These are phyloP conservation scores for Phymatotrichopsis omnivora DNA, from an alignment of 2,329 filamentous ascomycete species.

Conservation along the genomic window DNA sequence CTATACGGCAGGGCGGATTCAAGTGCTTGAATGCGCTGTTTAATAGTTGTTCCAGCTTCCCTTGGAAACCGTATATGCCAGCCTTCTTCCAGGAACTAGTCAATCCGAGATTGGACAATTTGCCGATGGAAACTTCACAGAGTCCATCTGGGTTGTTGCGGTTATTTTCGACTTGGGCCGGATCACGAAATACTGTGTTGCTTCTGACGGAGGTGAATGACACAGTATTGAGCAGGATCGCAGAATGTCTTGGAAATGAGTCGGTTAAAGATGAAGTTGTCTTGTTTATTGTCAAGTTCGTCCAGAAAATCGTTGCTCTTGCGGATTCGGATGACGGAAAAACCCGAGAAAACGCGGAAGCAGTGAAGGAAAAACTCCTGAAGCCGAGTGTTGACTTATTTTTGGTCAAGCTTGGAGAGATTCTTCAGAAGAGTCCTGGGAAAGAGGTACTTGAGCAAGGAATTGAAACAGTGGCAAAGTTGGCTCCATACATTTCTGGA, in stretches of 20 bases:
- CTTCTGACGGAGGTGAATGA: conserved; percentile 57
- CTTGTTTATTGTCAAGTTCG: conserved; percentile 64
- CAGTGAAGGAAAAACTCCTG: conserved; percentile 48
- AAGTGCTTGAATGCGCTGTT: conserved; percentile 76
- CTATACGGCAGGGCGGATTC: conserved; percentile 60
- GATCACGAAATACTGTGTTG: conserved; percentile 52
- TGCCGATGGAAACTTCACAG: conserved; percentile 78
- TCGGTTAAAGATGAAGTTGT: conserved; percentile 83
- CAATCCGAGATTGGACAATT: conserved; percentile 62
- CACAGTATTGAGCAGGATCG: conserved; percentile 55
- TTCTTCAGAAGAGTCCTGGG: conserved; percentile 55
- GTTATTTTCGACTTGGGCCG: conserved; percentile 72
- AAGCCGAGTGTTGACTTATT: conserved; percentile 50
- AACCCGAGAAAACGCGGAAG: conserved; percentile 39
- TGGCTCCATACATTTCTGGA: conserved; percentile 60
- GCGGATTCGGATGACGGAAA: conserved; percentile 45
- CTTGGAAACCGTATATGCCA: conserved; percentile 62
- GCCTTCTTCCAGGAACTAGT: conserved; percentile 66
- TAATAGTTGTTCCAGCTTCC: conserved; percentile 56
- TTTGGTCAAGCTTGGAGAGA: conserved; percentile 55
- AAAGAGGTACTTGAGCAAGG: conserved; percentile 69
- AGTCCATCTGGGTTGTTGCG: conserved; percentile 74
- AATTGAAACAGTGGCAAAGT: conserved; percentile 66
- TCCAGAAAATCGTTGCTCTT: conserved; percentile 57
- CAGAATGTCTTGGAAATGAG: conserved; percentile 59